Evolutionary conservation across 2,329 filamentous ascomycete species (phyloP), one percentile per base, ranked within the genome.

Genomic region (Pseudofabraea citricarpa): DNA sequence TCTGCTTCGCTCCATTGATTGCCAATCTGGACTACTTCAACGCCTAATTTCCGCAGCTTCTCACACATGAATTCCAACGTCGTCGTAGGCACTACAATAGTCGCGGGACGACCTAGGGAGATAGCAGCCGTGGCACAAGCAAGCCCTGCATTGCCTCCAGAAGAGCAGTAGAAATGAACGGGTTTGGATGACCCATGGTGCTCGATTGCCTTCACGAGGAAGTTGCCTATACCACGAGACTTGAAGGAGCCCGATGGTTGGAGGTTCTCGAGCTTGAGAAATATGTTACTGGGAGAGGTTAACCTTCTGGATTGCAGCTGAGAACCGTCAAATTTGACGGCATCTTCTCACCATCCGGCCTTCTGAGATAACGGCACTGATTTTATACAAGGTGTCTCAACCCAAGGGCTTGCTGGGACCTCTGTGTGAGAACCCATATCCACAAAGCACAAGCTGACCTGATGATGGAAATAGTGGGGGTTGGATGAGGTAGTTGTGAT

Each of bases 221-320:
- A 75, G 63, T 86, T 78, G 39, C 87, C 86, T 48, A 91, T 79
- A 22, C 85, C 87, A 52, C 80, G 76, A 36, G 86, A 90, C 64
- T 94, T 93, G 79, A 94, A 95, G 29, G 86, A 90, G 50, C 86
- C 86, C 18, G 84, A 85, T 4, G 88, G 89, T 59, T 95, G 89
- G 43, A 90, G 77, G 60, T 86, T 87, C 57, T 95, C 89, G 50
- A 94, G 79, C 66, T 94, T 95, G 59, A 95, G 81, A 64, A 86
- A 87, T 63, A 95, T 79, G 67, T 86, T 56, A 37, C 57, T 59
- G 31, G 9, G 21, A 10, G 6, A n/a, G n/a, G n/a, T n/a, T n/a
- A n/a, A n/a, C n/a, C n/a, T n/a, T n/a, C n/a, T n/a, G n/a, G n/a
- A n/a, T n/a, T n/a, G n/a, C n/a, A n/a, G n/a, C n/a, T n/a, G n/a